Conservation (phyloP, 176 grass and related monocot species). For the Hordeum marinum region DNA sequence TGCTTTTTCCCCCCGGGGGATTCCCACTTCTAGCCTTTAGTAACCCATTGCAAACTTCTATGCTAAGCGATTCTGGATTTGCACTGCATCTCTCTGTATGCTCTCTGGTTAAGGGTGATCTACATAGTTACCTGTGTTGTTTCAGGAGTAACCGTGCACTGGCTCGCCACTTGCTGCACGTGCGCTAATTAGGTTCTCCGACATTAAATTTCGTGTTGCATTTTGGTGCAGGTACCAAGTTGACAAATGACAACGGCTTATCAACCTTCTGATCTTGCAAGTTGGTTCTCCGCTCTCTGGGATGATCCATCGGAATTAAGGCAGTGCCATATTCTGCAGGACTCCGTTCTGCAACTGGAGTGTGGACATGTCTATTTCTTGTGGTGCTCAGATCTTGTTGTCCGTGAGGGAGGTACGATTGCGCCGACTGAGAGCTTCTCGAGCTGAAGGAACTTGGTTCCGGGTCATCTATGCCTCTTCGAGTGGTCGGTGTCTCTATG, state of each 20-base stretch:
- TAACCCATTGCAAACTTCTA: background rate
- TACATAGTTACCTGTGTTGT: constrained; percentile 3
- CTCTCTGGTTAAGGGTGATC: background rate
- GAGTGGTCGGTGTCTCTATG: constrained; percentile 2
- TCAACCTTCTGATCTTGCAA: constrained; percentile 26
- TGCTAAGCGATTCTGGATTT: background rate
- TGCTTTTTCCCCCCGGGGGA: background rate
- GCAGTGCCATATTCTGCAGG: constrained; percentile 35
- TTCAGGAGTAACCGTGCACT: constrained; percentile 1
- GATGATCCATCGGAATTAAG: constrained; percentile 10
- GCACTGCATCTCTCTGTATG: background rate
- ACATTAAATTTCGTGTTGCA: constrained; percentile 17
- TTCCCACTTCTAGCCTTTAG: background rate
- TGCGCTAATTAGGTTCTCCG: background rate
- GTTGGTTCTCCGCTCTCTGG: background rate
- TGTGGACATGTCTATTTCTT: constrained; percentile 11
- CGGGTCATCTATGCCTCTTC: background rate
- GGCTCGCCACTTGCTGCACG: background rate
- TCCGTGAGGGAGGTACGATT: background rate
- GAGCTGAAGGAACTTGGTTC: background rate
- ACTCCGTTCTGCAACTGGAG: background rate
- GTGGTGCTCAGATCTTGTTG: constrained; percentile 21
- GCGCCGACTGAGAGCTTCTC: constrained; percentile 12
- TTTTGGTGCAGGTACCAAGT: constrained; percentile 24
- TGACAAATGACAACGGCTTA: background rate